A percentile compares a stretch with the other conserved stretches of the same genome.
These are phyloP conservation scores for Dactylellina drechsleri DNA, from an alignment of 2,329 filamentous ascomycete species.

Conservation along the genomic window DNA sequence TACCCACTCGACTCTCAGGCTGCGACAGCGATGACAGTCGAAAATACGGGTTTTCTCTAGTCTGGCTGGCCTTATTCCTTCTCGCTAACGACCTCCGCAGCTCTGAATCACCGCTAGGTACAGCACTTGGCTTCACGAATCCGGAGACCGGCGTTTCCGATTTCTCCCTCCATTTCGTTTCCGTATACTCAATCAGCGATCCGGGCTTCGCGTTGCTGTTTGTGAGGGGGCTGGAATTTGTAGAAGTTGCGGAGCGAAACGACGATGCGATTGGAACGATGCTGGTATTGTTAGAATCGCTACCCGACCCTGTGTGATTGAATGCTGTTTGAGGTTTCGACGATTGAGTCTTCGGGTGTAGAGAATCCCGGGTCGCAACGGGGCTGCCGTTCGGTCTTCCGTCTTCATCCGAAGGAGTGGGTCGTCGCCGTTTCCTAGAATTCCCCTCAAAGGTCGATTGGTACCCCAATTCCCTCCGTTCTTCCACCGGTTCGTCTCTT, in stretches of 20 bases:
- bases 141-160: constrained; percentile 24
- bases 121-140: background rate
- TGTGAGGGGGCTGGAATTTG: background rate
- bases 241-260: constrained; percentile 22
- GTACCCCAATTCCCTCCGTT: constrained; percentile 38
- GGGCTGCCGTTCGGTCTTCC: constrained; percentile 3
- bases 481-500: constrained; percentile 32
- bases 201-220: constrained; percentile 1
- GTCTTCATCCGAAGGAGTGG: constrained; percentile 16
- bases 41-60: constrained; percentile 8
- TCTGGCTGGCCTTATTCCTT: constrained; percentile 14
- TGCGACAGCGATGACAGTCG: constrained; percentile 5
- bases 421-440: constrained; percentile 48
- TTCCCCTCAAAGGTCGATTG: constrained; percentile 38
- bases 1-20: constrained; percentile 9
- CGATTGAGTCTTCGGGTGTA: background rate
- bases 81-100: constrained; percentile 31
- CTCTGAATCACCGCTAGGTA: constrained; percentile 13
- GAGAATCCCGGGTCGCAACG: constrained; percentile 1
- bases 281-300: constrained; percentile 14
- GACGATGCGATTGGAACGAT: constrained; percentile 2
- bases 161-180: constrained; percentile 42
- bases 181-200: constrained; percentile 41
- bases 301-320: constrained; percentile 4
- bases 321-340: background rate